These are phyloP conservation scores for Sungouiella thailandica DNA, from an alignment of 805 yeast species.

Conservation along the genomic window DNA sequence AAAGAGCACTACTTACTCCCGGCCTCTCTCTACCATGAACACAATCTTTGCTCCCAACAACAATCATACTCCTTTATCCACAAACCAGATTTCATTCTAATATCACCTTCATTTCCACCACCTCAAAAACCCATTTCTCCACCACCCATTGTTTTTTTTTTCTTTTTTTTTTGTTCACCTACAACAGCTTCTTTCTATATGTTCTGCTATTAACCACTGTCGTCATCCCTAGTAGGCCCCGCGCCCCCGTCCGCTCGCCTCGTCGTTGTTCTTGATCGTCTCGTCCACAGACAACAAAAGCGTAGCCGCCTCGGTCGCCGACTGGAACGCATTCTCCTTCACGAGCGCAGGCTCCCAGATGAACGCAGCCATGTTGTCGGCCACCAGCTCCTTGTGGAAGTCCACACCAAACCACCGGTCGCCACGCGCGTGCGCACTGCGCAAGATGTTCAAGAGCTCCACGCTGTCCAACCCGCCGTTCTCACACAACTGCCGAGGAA, in stretches of 20 bases:
- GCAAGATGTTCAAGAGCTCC: conserved; percentile 82
- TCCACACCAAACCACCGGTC: conserved; percentile 91
- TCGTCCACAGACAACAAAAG: conserved; percentile 93
- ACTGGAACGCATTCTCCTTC: conserved; percentile 85
- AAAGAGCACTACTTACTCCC: too few relatives aligned
- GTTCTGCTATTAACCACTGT: too few relatives aligned
- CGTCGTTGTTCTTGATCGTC: conserved; percentile 73
- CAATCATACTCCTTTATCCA: too few relatives aligned
- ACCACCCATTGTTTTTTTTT: too few relatives aligned
- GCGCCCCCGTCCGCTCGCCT: conserved; percentile 50
- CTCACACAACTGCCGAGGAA: conserved; percentile 96
- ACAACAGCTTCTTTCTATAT: too few relatives aligned
- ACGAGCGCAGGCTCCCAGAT: conserved; percentile 99
- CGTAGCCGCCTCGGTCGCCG: conserved; percentile 96
- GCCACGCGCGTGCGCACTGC: conserved; percentile 93
- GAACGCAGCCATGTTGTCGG: conserved; percentile 77
- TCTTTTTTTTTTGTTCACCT: too few relatives aligned
- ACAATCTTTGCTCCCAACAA: too few relatives aligned
- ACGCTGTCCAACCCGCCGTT: conserved; percentile 99
- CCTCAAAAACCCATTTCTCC: too few relatives aligned
- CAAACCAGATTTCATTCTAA: too few relatives aligned
- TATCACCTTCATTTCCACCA: too few relatives aligned
- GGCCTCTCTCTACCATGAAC: too few relatives aligned
- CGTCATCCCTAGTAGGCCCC: too few relatives aligned
- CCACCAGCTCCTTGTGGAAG: conserved; percentile 76